These are phyloP conservation scores for Leptographium lundbergii DNA, from an alignment of 2,329 filamentous ascomycete genomes.

Conservation along the genomic window DNA sequence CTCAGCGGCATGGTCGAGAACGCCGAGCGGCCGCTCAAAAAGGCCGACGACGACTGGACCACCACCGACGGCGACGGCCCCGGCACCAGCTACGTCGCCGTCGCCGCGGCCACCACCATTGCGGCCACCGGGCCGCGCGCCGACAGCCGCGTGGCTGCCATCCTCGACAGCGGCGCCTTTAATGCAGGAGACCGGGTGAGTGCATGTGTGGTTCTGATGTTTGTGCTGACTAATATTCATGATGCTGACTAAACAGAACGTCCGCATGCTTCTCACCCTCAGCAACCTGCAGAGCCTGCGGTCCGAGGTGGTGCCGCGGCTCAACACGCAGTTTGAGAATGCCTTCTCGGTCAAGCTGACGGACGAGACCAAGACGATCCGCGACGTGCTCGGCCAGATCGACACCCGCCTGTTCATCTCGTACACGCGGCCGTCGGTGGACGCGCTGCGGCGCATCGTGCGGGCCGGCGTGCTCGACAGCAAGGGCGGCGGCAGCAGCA, in stretches of 20 bases:
- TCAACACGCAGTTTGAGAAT: slow-evolving; percentile 89
- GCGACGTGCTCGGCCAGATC: slow-evolving; percentile 81
- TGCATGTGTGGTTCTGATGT: background rate
- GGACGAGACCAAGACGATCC: slow-evolving; percentile 84
- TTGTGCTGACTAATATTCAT: background rate
- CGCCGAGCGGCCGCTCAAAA: slow-evolving; percentile 62
- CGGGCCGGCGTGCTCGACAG: slow-evolving; percentile 49
- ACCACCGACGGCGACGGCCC: slow-evolving; percentile 21
- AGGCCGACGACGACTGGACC: slow-evolving; percentile 50
- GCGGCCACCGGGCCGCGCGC: slow-evolving; percentile 5
- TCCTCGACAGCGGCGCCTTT: slow-evolving; percentile 31
- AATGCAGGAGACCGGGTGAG: slow-evolving; percentile 45
- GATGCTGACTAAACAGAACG: slow-evolving; percentile 45
- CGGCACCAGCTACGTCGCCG: slow-evolving; percentile 24
- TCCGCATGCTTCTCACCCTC: slow-evolving; percentile 85
- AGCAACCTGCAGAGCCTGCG: slow-evolving; percentile 83
- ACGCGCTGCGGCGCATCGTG: slow-evolving; percentile 56
- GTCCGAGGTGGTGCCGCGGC: slow-evolving; percentile 66
- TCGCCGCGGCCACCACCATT: slow-evolving; percentile 2
- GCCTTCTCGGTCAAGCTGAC: slow-evolving; percentile 89
- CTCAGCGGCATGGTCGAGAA: slow-evolving; percentile 95
- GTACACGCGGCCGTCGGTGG: slow-evolving; percentile 70
- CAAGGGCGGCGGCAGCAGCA: slow-evolving; percentile 43
- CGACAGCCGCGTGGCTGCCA: slow-evolving; percentile 18
- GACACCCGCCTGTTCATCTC: slow-evolving; percentile 84